Base-by-base conservation (phyloP, 768 basidiomycete genomes). In the Sporobolomyces roseus region DNA sequence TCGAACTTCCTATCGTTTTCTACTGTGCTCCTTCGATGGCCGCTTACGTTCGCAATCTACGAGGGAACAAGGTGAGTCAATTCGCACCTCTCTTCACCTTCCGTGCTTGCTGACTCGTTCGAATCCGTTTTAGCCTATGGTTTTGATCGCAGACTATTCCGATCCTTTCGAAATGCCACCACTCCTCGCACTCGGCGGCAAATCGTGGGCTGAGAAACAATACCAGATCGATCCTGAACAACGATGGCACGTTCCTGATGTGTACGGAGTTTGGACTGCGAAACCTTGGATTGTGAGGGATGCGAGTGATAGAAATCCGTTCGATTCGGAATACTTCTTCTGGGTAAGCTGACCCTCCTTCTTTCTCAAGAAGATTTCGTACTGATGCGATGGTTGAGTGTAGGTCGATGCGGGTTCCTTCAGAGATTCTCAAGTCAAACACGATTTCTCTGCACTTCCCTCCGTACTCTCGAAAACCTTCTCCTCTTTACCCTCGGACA, bases 231-330 rank as follows among this genome's bases (percentile, higher is more conserved):
- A 75, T 41, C 74, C 74, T 8, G 74, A 75, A 52, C 46, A 61
- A 36, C 43, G 53, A 19, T 61, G 62, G 4, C 74, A 75, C 50
- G 74, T 75, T 29, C 65, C 71, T 14, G 74, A 72, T 36, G 71
- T 75, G 21, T 75, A 75, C 35, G 68, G 68, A 29, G 63, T 72
- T 2, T 75, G 74, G 74, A 75, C 74, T 1, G 74, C 74, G 14
- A 75, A 75, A 52, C 74, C 74, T 19, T 75, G 74, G 74, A 72
- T 75, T n/a, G 68, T 73, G 4, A 32, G 65, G 48, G 52, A 75
- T 25, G 68, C 66, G 19, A 65, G 66, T 32, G 54, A 70, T 17
- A 46, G 46, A 17, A 53, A 75, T 38, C 66, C 68, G 19, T 75
- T 72, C 55, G 56, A 54, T 32, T 67, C 64, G 30, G 68, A 72